phyloP scores from a whole-genome alignment of 352 stramenopile species.

The Pseudoperonospora humuli region DNA sequence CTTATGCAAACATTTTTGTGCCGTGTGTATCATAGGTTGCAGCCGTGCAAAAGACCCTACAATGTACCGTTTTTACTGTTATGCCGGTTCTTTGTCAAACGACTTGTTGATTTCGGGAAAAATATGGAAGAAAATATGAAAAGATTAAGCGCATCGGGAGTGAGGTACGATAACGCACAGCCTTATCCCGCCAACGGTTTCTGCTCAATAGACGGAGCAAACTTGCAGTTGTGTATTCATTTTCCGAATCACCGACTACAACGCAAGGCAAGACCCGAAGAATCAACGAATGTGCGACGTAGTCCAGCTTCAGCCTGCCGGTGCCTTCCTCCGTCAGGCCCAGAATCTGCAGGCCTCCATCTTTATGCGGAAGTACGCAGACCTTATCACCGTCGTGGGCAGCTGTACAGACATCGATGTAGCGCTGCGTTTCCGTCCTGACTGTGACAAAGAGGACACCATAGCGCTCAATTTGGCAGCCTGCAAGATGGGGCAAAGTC shows the following conservation, averaged over 20 bases:
- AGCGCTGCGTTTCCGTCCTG: conserved; percentile 8
- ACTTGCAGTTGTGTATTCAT: conserved; percentile 6
- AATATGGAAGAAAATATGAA: too few relatives aligned
- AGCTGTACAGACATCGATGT: conserved; percentile 25
- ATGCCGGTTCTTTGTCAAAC: too few relatives aligned
- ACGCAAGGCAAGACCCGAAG: conserved; percentile 4
- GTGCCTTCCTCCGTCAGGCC: conserved; percentile 23
- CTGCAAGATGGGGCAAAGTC: neutral
- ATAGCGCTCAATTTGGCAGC: neutral
- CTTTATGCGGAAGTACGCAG: conserved; percentile 1
- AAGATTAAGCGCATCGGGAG: too few relatives aligned
- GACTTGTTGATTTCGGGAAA: too few relatives aligned
- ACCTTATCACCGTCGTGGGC: conserved; percentile 16
- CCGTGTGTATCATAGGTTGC: too few relatives aligned
- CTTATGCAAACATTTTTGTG: too few relatives aligned
- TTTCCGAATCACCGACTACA: conserved; percentile 15
- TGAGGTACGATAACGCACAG: conserved; percentile 11
- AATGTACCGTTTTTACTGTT: too few relatives aligned
- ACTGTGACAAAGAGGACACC: conserved; percentile 7
- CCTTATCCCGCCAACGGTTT: conserved; percentile 7
- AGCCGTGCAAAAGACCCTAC: too few relatives aligned
- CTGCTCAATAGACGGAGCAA: conserved; percentile 18
- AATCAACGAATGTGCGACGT: conserved; percentile 21
- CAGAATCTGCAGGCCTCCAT: neutral
- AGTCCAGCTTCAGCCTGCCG: conserved; percentile 25